phyloP scores from a whole-genome alignment of 75 land plant species.

The Adiantum capillusveneris region DNA sequence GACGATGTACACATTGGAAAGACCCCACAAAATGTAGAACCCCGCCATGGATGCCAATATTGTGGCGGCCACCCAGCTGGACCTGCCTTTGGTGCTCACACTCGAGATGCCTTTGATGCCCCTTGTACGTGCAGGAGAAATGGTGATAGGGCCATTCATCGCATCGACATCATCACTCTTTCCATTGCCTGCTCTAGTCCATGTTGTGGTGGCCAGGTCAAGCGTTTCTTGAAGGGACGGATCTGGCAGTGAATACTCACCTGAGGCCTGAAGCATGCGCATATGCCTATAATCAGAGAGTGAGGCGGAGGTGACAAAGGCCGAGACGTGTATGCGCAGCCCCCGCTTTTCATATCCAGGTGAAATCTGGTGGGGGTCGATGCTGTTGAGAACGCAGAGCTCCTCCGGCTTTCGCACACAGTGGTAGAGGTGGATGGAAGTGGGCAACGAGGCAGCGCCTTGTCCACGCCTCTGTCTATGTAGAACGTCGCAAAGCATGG shows the following conservation, averaged over 20 bases:
- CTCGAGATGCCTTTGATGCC: too few species aligned
- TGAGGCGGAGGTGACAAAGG: constrained; percentile 4
- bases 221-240: background rate
- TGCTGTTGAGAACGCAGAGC: constrained; percentile 10
- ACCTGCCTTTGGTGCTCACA: background rate
- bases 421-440: constrained; percentile 8
- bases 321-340: background rate
- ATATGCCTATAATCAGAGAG: too few species aligned
- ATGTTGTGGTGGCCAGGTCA: too few species aligned
- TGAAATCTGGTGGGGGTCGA: constrained; percentile 5
- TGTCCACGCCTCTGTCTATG: constrained; percentile 4
- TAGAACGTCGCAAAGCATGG: constrained; percentile 14
- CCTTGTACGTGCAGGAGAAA: too few species aligned
- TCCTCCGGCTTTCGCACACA: constrained; percentile 8
- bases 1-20: background rate
- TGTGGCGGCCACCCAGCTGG: background rate
- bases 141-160: background rate
- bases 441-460: too few species aligned
- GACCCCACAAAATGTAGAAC: background rate
- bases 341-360: background rate
- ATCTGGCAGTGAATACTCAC: background rate
- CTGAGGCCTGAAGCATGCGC: background rate
- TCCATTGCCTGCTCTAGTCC: too few species aligned
- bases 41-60: background rate
- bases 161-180: too few species aligned